phyloP scores from a whole-genome alignment of 2,329 filamentous ascomycete species.

The Fusarium albidum region DNA sequence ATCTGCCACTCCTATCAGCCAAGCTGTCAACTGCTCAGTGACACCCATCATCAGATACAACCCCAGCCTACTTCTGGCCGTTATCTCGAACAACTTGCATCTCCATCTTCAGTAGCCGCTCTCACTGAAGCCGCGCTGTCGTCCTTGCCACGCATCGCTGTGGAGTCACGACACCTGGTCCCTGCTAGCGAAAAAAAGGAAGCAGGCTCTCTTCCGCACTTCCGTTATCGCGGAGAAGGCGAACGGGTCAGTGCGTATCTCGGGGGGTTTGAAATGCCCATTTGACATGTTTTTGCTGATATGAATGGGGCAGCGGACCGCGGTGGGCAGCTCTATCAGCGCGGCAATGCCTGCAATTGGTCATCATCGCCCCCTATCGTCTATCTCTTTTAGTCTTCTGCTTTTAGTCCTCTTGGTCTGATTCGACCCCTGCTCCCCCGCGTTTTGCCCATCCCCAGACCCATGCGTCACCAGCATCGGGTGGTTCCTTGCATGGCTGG shows the following conservation, averaged over 20 bases:
- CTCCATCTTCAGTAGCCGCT: no score
- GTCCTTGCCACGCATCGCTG: no score
- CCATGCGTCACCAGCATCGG: slow-evolving; percentile 3
- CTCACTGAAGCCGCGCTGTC: no score
- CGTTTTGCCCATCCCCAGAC: slow-evolving; percentile 3
- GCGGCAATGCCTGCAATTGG: slow-evolving; percentile 16
- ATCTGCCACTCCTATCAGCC: no score
- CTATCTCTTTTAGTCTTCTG: no score
- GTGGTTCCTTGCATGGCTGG: neutral
- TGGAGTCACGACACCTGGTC: neutral
- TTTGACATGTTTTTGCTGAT: neutral
- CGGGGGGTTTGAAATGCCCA: neutral
- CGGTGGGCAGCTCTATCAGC: slow-evolving; percentile 16
- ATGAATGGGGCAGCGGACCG: slow-evolving; percentile 9
- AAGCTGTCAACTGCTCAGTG: no score
- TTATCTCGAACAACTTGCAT: no score
- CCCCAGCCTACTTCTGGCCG: no score
- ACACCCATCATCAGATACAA: no score
- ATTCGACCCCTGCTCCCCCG: slow-evolving; percentile 13
- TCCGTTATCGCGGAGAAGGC: slow-evolving; percentile 1
- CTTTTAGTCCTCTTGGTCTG: no score
- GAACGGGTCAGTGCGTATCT: slow-evolving; percentile 10
- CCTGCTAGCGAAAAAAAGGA: neutral
- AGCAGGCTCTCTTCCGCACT: neutral
- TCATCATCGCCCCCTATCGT: neutral